Percentiles rank a stretch among this genome's conserved stretches.
phyloP scores from a whole-genome alignment of 2,329 filamentous ascomycete genomes.

The Atkinsonella hypoxylon region DNA sequence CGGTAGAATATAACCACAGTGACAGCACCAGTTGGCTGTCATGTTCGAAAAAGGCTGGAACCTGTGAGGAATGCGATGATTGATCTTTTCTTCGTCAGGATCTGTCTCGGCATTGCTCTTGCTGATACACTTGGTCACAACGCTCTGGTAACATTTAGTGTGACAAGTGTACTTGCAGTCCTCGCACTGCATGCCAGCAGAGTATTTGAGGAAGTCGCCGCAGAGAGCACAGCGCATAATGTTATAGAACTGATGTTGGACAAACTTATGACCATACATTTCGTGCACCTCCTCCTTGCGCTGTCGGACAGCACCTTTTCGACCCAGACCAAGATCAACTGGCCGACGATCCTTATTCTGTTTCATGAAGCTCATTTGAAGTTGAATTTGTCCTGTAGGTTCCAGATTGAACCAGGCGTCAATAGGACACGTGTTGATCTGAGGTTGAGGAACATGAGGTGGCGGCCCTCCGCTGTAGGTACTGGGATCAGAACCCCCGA shows the following conservation, averaged over 20 bases:
- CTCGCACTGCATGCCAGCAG: conserved; percentile 96
- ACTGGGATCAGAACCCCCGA: conserved; percentile 23
- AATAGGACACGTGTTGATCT: conserved; percentile 50
- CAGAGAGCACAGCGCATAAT: conserved; percentile 99
- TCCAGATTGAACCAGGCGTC: conserved; percentile 97
- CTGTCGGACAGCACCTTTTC: conserved; percentile 92
- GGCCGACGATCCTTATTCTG: conserved; percentile 71
- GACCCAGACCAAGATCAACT: conserved; percentile 80
- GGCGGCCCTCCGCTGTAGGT: conserved; percentile 19
- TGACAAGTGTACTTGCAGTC: conserved; percentile 99
- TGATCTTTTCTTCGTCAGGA: conserved; percentile 98
- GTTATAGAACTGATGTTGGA: conserved; percentile 98
- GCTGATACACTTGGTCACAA: conserved; percentile 98
- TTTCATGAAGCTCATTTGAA: conserved; percentile 87
- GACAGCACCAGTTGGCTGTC: conserved; percentile 98
- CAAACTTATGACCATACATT: conserved; percentile 98
- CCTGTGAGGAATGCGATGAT: conserved; percentile 94
- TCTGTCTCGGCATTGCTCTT: conserved; percentile 98
- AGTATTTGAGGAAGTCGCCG: conserved; percentile 97
- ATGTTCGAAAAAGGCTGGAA: conserved; percentile 97
- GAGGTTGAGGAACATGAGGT: conserved; percentile 30
- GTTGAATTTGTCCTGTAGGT: conserved; percentile 81
- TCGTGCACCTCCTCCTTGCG: conserved; percentile 97
- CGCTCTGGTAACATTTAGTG: conserved; percentile 90
- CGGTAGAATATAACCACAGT: conserved; percentile 91